Conservation (phyloP, 257 asterid genomes). For the Lantana camara region DNA sequence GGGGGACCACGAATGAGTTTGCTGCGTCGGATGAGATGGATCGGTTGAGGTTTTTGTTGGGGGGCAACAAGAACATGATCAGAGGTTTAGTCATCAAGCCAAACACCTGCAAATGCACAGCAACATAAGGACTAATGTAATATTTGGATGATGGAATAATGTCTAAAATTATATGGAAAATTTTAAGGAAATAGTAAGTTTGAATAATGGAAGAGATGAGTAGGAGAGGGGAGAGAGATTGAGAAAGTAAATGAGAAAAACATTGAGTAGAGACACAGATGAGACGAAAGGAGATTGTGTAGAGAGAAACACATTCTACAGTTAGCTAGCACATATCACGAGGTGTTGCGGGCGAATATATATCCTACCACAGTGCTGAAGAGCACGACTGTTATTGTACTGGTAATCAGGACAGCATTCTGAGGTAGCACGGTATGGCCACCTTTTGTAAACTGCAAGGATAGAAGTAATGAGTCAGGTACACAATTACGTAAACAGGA, state of each 20-base stretch:
- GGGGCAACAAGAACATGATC: slow-evolving; percentile 59
- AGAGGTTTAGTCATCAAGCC: slow-evolving; percentile 92
- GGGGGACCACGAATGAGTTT: slow-evolving; percentile 67
- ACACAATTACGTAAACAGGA: too few relatives aligned
- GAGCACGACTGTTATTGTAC: slow-evolving; percentile 95
- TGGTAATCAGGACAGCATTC: slow-evolving; percentile 88
- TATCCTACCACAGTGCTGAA: slow-evolving; percentile 90
- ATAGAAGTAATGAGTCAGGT: slow-evolving; percentile 19
- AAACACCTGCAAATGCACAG: slow-evolving; percentile 90
- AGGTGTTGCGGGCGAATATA: slow-evolving; percentile 11
- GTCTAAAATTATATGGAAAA: too few relatives aligned
- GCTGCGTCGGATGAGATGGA: slow-evolving; percentile 75
- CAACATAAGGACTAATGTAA: too few relatives aligned
- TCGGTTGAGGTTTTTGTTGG: slow-evolving; percentile 52
- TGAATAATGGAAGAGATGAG: too few relatives aligned
- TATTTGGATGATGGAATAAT: slow-evolving; percentile 7
- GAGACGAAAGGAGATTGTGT: too few relatives aligned
- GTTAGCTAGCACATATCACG: too few relatives aligned
- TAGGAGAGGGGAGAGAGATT: too few relatives aligned
- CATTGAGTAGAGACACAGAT: too few relatives aligned
- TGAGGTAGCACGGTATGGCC: slow-evolving; percentile 76
- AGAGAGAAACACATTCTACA: too few relatives aligned
- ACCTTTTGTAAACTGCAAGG: slow-evolving; percentile 72
- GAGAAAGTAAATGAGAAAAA: too few relatives aligned
- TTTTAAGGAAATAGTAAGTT: too few relatives aligned